Conservation (phyloP, 2,329 filamentous ascomycete species). For the Cladosporium sp. region DNA sequence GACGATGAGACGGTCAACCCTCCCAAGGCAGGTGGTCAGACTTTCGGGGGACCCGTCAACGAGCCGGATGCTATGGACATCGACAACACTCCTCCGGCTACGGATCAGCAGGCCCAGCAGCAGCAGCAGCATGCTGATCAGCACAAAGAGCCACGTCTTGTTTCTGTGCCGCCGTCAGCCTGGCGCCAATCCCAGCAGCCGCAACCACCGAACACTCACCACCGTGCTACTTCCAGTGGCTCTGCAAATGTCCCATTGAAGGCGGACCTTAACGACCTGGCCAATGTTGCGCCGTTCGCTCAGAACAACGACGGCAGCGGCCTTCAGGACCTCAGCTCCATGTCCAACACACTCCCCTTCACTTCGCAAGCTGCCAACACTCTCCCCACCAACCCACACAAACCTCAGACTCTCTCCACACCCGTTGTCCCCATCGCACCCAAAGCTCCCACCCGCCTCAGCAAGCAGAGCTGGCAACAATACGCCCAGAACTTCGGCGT, state of each 20-base stretch:
- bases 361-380: conserved; percentile 48
- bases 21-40: not conserved
- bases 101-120: conserved; percentile 15
- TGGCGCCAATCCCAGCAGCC: conserved; percentile 27
- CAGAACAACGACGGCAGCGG: conserved; percentile 46
- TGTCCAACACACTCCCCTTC: conserved; percentile 55
- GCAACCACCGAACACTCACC: conserved; percentile 10
- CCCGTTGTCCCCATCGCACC: conserved; percentile 47
- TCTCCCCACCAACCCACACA: conserved; percentile 38
- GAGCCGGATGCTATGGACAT: conserved; percentile 45
- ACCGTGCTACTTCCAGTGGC: conserved; percentile 18
- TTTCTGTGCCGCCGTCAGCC: conserved; percentile 29
- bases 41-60: not conserved
- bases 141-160: conserved; percentile 28
- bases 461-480: conserved; percentile 44
- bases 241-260: conserved; percentile 9
- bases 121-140: conserved; percentile 16
- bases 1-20: conserved; percentile 21
- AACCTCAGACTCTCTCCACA: conserved; percentile 47
- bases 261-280: conserved; percentile 48
- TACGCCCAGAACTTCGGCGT: conserved; percentile 51
- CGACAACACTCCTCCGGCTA: conserved; percentile 33
- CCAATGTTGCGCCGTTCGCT: conserved; percentile 39
- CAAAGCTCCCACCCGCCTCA: conserved; percentile 38
- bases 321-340: conserved; percentile 50